Percentiles rank a stretch among this genome's conserved stretches.
Evolutionary conservation across 441 rosid genomes (phyloP).

Genomic region (Syzygium syzygioides): DNA sequence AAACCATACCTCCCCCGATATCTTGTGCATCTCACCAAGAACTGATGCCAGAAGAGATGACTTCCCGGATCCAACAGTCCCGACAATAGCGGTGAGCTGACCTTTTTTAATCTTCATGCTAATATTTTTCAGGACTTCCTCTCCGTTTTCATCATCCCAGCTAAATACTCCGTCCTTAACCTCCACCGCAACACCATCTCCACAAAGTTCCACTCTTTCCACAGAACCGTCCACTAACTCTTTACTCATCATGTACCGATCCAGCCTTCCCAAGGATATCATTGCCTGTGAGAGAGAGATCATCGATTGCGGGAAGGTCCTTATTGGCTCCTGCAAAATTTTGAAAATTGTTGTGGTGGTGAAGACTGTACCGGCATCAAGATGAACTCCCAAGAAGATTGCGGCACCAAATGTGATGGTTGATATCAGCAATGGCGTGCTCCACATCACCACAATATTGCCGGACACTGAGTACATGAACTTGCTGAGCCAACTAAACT

Average conservation of each 20-base stretch:
- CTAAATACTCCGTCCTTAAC: conserved; percentile 63
- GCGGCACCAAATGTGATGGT: conserved; percentile 77
- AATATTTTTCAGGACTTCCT: conserved; percentile 46
- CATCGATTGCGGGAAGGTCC: conserved; percentile 90
- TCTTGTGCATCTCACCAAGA: conserved; percentile 95
- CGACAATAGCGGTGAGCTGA: conserved; percentile 78
- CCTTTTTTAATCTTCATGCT: conserved; percentile 67
- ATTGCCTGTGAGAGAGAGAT: conserved; percentile 88
- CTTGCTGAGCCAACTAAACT: conserved; percentile 80
- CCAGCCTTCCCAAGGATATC: conserved; percentile 81
- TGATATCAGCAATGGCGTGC: conserved; percentile 69
- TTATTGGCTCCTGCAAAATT: conserved; percentile 90
- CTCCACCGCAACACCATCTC: conserved; percentile 52
- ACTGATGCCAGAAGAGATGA: conserved; percentile 76
- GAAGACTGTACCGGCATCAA: conserved; percentile 85
- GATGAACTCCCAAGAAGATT: conserved; percentile 51
- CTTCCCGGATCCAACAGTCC: conserved; percentile 89
- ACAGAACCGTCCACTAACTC: conserved; percentile 54
- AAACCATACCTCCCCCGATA: conserved; percentile 56
- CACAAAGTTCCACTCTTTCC: conserved; percentile 56
- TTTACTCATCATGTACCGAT: conserved; percentile 65
- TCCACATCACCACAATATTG: conserved; percentile 74
- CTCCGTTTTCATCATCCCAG: conserved; percentile 79
- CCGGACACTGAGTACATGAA: conserved; percentile 75
- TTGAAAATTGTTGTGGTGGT: conserved; percentile 77